Base-by-base conservation (phyloP, 1,139 yeast species). In the Protomyces pachydermus region DNA sequence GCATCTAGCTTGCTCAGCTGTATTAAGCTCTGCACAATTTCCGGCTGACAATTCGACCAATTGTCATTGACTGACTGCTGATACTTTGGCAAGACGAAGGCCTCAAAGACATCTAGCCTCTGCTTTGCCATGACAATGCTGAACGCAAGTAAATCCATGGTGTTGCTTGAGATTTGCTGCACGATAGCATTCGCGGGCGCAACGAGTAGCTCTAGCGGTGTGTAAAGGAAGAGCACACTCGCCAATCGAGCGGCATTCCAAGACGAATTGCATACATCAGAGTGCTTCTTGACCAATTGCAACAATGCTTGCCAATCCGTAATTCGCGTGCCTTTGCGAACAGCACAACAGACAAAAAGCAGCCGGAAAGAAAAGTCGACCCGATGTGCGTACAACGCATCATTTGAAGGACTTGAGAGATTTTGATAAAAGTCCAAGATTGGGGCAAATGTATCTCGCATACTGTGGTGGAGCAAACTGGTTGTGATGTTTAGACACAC, bases 261-360 rank as follows among this genome's bases (percentile, higher is more conserved):
- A 10, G 48, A 42, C 25, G 48, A n/a, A 10, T 16, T 3, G 25
- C 20, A 12, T 2, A 6, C 25, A 37, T n/a, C 14, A 37, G 9
- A 37, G 14, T n/a, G 4, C 5, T 18, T 16, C 12, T 42, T 42
- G 2, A 60, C 42, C 34, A 51, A 16, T 60, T 64, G 72, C 14
- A 74, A 53, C 45, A 64, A 45, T 0, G 70, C 63, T 8, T 67
- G 60, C 79, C 79, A 77, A 51, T 74, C 71, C 1, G 68, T 60
- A 16, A 78, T 78, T 25, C 80, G 71, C 10, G 75, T 70, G 4
- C 80, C 80, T 60, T 75, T 75, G 39, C 79, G 68, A 2, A 61
- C 63, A n/a, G 64, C 64, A 25, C 55, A 35, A 28, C 54, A 54
- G 18, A 54, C 46, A 46, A 51, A 60, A 52, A 54, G 25, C 61